Evolutionary conservation across 176 grass and related monocot species (phyloP), one percentile per base, ranked within the genome.

Genomic region (Rhynchospora tenuis): DNA sequence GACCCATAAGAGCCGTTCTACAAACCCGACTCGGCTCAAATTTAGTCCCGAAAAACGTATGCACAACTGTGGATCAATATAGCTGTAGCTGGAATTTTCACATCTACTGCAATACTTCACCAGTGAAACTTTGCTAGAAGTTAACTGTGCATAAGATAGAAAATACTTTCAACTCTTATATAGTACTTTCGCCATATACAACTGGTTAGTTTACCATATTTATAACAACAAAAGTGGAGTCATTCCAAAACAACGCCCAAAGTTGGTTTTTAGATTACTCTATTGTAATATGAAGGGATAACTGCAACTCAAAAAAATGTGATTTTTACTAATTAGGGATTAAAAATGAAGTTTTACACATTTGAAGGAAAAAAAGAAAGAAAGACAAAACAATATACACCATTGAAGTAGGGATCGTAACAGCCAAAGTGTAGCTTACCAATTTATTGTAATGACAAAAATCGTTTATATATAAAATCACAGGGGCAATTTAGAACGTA

Each of bases 1-100:
- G 85, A 98, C 88, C 92, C 92, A 98, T 59, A 95, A 80, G 19
- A 98, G 14, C 50, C 88, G 89, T 79, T 98, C 91, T 31, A 76
- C 69, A 86, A 88, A 93, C 67, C 91, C 89, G 84, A 95, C 81
- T 26, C 76, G 75, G 54, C 92, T 95, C 85, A 95, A 68, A 73
- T 90, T 90, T 46, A 95, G 82, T 55, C 54, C 74, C 47, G 83
- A 82, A 58, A 98, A 56, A 29, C 86, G 86, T 67, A 90, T 78
- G 74, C 84, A 89, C 15, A 85, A 87, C 20, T 82, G 85, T 4
- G 22, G 16, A 19, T 73, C 22, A 59, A 93, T 69, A 20, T 48
- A 85, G 43, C 86, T 79, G 69, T 78, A 89, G 43, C 82, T 86
- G 52, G 63, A 64, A 85, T 78, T 75, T 87, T 84, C 84, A 81